phyloP scores from a whole-genome alignment of 257 asterid genomes.

The Nicotiana tomentosiformis region DNA sequence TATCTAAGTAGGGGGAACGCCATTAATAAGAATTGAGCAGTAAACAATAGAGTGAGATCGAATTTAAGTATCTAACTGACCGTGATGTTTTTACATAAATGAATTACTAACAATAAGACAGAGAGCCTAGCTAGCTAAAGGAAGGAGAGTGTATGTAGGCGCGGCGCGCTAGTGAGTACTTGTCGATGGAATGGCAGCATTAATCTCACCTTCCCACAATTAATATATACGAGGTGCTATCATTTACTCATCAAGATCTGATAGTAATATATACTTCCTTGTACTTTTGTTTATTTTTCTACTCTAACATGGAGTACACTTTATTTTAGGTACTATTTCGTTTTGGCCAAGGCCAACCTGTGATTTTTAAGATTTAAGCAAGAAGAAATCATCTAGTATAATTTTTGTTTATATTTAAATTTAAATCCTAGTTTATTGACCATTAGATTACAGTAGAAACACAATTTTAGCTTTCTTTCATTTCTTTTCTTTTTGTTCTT shows the following conservation, averaged over 20 bases:
- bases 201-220: not conserved
- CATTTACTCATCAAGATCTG: not conserved
- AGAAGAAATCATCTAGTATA: too few relatives aligned
- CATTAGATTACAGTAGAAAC: too few relatives aligned
- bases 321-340: not conserved
- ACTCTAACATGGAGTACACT: not conserved
- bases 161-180: not conserved
- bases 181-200: not conserved
- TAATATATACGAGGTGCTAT: not conserved
- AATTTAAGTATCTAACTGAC: not conserved
- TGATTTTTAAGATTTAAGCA: too few relatives aligned
- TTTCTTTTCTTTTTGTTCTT: too few relatives aligned
- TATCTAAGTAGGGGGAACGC: not conserved
- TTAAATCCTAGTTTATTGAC: too few relatives aligned
- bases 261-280: not conserved
- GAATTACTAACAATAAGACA: too few relatives aligned
- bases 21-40: not conserved
- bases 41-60: not conserved
- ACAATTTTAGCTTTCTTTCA: too few relatives aligned
- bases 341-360: not conserved
- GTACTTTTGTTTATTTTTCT: not conserved
- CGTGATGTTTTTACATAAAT: not conserved
- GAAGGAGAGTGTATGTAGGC: not conserved
- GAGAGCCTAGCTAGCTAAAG: not conserved
- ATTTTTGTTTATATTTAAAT: too few relatives aligned